Evolutionary conservation across 192 early-diverging fungal species (phyloP), one percentile per base, ranked within the genome.

Genomic region (Linnemannia schmuckeri): DNA sequence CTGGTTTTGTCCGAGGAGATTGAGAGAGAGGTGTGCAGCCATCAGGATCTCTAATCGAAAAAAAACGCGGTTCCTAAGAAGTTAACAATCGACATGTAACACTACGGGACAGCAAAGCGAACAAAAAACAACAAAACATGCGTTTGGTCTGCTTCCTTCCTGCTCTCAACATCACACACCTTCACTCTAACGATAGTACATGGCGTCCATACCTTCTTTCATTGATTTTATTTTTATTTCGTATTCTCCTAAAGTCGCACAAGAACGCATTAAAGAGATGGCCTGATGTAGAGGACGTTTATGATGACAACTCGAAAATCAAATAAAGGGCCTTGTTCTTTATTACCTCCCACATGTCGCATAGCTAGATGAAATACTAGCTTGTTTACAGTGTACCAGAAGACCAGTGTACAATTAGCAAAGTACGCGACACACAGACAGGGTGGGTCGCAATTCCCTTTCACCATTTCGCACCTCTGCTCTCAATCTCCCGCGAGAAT

Each of bases 261-360:
- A 66, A 66, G 20, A 66, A 66, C 61, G 61, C 61, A 66, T 33
- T 66, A 12, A 66, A 66, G 24, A 66, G 10, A 66, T 66, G 61
- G 12, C 61, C 27, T 66, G 61, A 66, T 66, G 30, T 66, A 4
- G 30, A 66, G 2, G 27, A 33, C 27, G 61, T 66, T 30, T 66
- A 66, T 33, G 61, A 66, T 66, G 61, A 66, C 61, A 66, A 66
- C 61, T 33, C 61, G 8, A 10, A 66, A 63, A 30, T 66, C 61
- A 66, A 66, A 66, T 30, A 66, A 33, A 66, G 8, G 24, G 61
- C 61, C 30, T 33, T 15, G 6, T n/a, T n/a, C 2, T 66, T 66
- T 33, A 66, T 66, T 33, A 33, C 13, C 7, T 30, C 15, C 61
- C 61, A 66, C 61, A 66, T 66, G 61, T 35, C 61, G 9, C 6